These are phyloP conservation scores for Pouteria campechiana DNA, from an alignment of 179 eudicot species.

Conservation along the genomic window DNA sequence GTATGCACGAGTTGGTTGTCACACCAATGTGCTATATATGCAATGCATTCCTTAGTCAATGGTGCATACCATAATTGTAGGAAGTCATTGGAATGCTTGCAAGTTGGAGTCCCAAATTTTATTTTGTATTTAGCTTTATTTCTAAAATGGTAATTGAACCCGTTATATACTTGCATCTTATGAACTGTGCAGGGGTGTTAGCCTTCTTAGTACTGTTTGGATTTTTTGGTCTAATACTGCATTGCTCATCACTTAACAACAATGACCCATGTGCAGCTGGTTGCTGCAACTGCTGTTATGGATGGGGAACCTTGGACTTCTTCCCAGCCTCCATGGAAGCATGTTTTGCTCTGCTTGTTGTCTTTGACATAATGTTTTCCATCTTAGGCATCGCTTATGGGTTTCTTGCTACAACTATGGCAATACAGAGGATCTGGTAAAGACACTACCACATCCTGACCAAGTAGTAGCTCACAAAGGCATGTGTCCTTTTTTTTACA, in stretches of 20 bases:
- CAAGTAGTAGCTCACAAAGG: slow-evolving; percentile 88
- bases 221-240: slow-evolving; percentile 64
- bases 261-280: slow-evolving; percentile 74
- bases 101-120: too few relatives aligned
- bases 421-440: slow-evolving; percentile 88
- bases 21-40: too few relatives aligned
- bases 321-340: slow-evolving; percentile 89
- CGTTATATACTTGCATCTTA: too few relatives aligned
- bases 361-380: slow-evolving; percentile 65
- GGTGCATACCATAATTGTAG: too few relatives aligned
- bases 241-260: slow-evolving; percentile 51
- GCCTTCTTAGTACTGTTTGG: slow-evolving; percentile 77
- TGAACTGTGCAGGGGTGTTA: slow-evolving; percentile 82
- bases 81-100: too few relatives aligned
- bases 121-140: too few relatives aligned
- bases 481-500: too few relatives aligned
- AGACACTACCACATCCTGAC: slow-evolving; percentile 92
- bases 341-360: slow-evolving; percentile 61
- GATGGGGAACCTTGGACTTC: slow-evolving; percentile 81
- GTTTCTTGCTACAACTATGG: slow-evolving; percentile 82
- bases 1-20: too few relatives aligned
- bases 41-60: too few relatives aligned
- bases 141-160: too few relatives aligned
- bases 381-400: slow-evolving; percentile 87
- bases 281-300: slow-evolving; percentile 82